These are phyloP conservation scores for Exophiala bonariae DNA, from an alignment of 2,329 filamentous ascomycete genomes.

Conservation along the genomic window DNA sequence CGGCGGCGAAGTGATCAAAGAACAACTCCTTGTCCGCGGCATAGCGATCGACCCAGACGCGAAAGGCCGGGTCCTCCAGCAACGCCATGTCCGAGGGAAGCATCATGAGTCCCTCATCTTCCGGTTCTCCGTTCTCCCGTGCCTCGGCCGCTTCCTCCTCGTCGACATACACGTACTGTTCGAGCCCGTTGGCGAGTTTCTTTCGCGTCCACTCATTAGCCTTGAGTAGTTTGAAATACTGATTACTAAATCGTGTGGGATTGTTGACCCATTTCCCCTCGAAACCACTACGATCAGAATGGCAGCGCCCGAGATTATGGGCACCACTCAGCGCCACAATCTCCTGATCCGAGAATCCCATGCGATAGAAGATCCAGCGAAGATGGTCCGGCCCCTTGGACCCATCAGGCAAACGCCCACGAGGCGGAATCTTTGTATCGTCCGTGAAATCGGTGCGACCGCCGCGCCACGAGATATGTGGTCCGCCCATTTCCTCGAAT, in stretches of 20 bases:
- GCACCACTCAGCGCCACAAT: slow-evolving; percentile 59
- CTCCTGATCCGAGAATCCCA: slow-evolving; percentile 62
- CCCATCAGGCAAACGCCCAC: slow-evolving; percentile 58
- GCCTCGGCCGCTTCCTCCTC: slow-evolving; percentile 48
- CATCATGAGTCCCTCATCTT: slow-evolving; percentile 64
- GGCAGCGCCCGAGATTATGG: slow-evolving; percentile 58
- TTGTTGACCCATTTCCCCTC: slow-evolving; percentile 61
- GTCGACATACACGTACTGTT: slow-evolving; percentile 61
- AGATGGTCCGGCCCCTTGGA: slow-evolving; percentile 57
- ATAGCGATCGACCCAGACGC: slow-evolving; percentile 59
- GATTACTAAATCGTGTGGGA: slow-evolving; percentile 60
- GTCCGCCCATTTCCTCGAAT: slow-evolving; percentile 61
- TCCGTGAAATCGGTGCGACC: slow-evolving; percentile 65
- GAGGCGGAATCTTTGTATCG: slow-evolving; percentile 59
- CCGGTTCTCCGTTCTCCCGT: slow-evolving; percentile 17
- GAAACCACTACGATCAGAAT: slow-evolving; percentile 57
- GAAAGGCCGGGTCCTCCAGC: slow-evolving; percentile 54
- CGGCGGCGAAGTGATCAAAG: slow-evolving; percentile 60
- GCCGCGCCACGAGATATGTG: slow-evolving; percentile 55
- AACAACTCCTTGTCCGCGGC: slow-evolving; percentile 62
- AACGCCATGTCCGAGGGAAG: slow-evolving; percentile 64
- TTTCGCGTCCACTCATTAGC: slow-evolving; percentile 56
- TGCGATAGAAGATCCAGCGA: slow-evolving; percentile 57
- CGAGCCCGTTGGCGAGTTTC: slow-evolving; percentile 52
- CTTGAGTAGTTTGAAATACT: slow-evolving; percentile 56